A percentile compares a stretch with the other conserved stretches of the same genome.
Conservation (phyloP, 495 filamentous ascomycete genomes). For the Aspergillus mulundensis region DNA sequence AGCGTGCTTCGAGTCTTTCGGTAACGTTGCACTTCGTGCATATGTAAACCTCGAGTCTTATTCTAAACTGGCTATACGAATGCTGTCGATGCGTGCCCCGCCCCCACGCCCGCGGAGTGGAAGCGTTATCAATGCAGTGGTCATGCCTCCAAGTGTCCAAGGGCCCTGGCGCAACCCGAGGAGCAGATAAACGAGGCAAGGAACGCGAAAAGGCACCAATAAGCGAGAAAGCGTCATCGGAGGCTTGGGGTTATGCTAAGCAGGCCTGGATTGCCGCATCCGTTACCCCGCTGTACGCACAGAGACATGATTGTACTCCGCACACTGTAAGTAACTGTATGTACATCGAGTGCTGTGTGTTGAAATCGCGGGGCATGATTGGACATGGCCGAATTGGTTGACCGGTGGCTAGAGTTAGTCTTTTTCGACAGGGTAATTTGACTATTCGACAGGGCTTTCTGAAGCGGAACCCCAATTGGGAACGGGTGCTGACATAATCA, state of each 20-base stretch:
- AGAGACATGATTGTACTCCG: background rate
- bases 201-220: slow-evolving; percentile 2
- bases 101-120: slow-evolving; percentile 6
- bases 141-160: background rate
- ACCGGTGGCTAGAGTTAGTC: slow-evolving; percentile 11
- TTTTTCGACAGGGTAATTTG: too few relatives aligned
- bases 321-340: background rate
- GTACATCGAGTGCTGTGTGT: background rate
- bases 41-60: too few relatives aligned
- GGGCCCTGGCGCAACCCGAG: slow-evolving; percentile 7
- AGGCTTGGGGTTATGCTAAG: background rate
- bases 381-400: background rate
- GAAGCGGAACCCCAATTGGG: too few relatives aligned
- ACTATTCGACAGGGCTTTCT: too few relatives aligned
- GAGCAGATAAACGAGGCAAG: slow-evolving; percentile 1
- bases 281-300: slow-evolving; percentile 10
- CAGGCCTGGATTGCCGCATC: slow-evolving; percentile 8
- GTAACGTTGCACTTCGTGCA: background rate
- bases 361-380: background rate
- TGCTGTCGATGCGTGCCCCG: slow-evolving; percentile 1
- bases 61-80: background rate
- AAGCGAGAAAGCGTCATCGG: slow-evolving; percentile 1
- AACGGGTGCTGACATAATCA: too few relatives aligned
- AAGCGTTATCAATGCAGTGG: background rate
- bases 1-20: background rate